Conservation (phyloP, 2,329 filamentous ascomycete genomes). For the Xylaria sp. region DNA sequence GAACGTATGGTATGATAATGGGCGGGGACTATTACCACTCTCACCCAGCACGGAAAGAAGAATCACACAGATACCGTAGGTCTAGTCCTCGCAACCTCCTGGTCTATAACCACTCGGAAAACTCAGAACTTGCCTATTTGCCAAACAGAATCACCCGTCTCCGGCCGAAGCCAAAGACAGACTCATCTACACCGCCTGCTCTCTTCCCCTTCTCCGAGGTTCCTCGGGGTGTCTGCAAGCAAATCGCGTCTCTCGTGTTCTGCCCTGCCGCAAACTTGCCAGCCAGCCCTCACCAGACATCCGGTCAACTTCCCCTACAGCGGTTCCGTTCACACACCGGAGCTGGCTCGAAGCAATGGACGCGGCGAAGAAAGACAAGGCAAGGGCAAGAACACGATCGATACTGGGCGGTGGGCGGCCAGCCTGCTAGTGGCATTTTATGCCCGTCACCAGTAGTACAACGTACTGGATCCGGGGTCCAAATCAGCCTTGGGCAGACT, state of each 20-base stretch:
- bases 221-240: constrained; percentile 13
- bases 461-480: constrained; percentile 22
- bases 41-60: constrained; percentile 3
- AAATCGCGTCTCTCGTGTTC: constrained; percentile 1
- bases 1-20: no score
- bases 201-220: constrained; percentile 15
- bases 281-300: constrained; percentile 21
- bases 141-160: constrained; percentile 21
- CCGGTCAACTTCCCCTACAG: constrained; percentile 23
- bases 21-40: constrained; percentile 17
- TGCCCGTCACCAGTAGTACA: constrained; percentile 9
- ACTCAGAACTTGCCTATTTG: constrained; percentile 27
- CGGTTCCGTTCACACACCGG: constrained; percentile 26
- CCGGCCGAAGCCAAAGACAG: constrained; percentile 5
- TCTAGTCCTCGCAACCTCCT: constrained; percentile 24
- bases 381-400: background rate
- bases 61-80: constrained; percentile 14
- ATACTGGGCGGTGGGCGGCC: constrained; percentile 28
- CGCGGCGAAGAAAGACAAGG: constrained; percentile 20
- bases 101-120: constrained; percentile 26
- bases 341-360: constrained; percentile 18
- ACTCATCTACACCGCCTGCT: constrained; percentile 25
- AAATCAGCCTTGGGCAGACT: constrained; percentile 26
- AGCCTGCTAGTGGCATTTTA: constrained; percentile 27
- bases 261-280: constrained; percentile 19